These are phyloP conservation scores for Domatiomyces globalis DNA, from an alignment of 2,329 filamentous ascomycete genomes.

Conservation along the genomic window DNA sequence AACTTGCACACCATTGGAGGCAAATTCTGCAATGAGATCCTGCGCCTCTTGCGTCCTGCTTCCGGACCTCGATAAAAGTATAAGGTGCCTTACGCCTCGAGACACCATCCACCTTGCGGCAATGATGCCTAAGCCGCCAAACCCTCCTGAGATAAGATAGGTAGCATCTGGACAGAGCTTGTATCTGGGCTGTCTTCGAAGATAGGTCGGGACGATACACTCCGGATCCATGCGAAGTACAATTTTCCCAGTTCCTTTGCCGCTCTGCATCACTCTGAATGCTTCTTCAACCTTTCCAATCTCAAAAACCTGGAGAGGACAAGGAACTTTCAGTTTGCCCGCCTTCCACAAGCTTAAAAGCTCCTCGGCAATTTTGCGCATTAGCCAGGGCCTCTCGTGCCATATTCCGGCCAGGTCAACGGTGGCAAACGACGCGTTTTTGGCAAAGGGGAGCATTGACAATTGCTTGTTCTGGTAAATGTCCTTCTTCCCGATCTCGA, in stretches of 20 bases:
- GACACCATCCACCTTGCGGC: conserved; percentile 6
- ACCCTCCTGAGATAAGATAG: conserved; percentile 14
- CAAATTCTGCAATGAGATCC: neutral
- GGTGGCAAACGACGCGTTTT: conserved; percentile 14
- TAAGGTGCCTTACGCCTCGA: conserved; percentile 9
- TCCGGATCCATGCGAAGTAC: conserved; percentile 18
- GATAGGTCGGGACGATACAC: too few relatives aligned
- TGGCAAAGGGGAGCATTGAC: conserved; percentile 19
- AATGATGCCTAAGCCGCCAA: conserved; percentile 11
- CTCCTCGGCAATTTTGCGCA: too few relatives aligned
- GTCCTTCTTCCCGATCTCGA: conserved; percentile 22
- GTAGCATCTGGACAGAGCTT: conserved; percentile 15
- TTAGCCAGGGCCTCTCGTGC: too few relatives aligned
- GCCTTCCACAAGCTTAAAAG: conserved; percentile 6
- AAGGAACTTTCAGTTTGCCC: conserved; percentile 21
- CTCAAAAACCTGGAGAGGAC: conserved; percentile 20
- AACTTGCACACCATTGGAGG: neutral
- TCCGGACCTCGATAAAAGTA: conserved; percentile 8
- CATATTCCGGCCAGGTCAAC: too few relatives aligned
- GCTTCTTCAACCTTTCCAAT: conserved; percentile 21
- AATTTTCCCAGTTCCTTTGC: conserved; percentile 29
- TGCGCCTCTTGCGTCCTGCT: neutral
- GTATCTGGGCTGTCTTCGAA: too few relatives aligned
- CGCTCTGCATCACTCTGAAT: conserved; percentile 22
- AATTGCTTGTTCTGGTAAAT: conserved; percentile 8